Base-by-base conservation (phyloP, 805 yeast genomes). In the Teunomyces funiuensis region DNA sequence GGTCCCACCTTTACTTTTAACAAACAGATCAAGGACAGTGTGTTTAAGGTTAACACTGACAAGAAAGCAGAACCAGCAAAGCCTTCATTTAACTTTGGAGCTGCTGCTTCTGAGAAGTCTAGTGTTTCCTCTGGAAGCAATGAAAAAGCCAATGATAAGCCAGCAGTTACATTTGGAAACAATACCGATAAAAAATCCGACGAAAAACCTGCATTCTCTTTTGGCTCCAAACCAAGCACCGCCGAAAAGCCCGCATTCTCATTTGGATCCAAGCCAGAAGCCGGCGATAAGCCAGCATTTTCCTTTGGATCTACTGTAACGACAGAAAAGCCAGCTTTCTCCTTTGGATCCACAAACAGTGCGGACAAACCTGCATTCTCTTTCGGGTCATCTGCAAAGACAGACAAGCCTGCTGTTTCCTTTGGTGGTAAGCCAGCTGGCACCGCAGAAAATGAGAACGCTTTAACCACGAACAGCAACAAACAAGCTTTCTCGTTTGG, bases 1-100 rank as follows among this genome's bases (percentile, higher is more conserved):
- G 95, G 95, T 1, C 95, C 95, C 15, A 62, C 71, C 10, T 87
- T 87, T 57, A 73, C 58, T 3, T 69, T 70, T 51, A 60, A 58
- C 44, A 69, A 69, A 44, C 52, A 60, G 8, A 67, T 68, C 14
- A 51, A 56, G 30, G 74, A 69, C 42, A 53, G 51, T 16, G 65
- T 66, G 8, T 69, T 69, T 47, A 57, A 53, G 39, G n/a, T 31
- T 11, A 31, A 31, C 25, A 14, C 33, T 44, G 13, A 31, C 11
- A 31, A 31, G 20, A 31, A 31, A 25, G 34, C 18, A 19, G 34
- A 31, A 7, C 16, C 15, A 3, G 16, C 34, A 5, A 31, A 31
- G 8, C 34, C 34, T 18, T 7, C 34, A 10, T 31, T 31, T n/a
- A 19, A n/a, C n/a, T 34, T 43, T 4, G 14, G 17, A n/a, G 16